Evolutionary conservation across 192 early-diverging fungal species (phyloP).

Genomic region (Dissophora globulifera): DNA sequence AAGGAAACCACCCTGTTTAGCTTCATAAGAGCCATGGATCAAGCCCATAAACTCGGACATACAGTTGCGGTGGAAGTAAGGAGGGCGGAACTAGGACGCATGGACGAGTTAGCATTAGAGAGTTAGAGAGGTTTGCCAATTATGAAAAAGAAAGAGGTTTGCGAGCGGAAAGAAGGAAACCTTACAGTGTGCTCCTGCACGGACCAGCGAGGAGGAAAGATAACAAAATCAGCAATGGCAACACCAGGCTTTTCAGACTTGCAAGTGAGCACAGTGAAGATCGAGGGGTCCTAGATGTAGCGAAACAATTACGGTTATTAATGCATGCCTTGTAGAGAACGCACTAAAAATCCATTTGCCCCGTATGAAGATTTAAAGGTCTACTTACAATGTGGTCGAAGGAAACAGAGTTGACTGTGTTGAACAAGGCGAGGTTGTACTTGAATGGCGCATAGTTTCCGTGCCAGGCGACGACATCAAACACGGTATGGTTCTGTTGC

Average conservation of each 20-base stretch:
- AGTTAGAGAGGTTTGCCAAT: no score
- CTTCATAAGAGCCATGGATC: slow-evolving; percentile 93
- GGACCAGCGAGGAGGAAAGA: slow-evolving; percentile 95
- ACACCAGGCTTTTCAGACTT: slow-evolving; percentile 87
- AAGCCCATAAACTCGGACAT: slow-evolving; percentile 99
- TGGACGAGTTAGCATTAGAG: background rate
- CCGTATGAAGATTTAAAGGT: no score
- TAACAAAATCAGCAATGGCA: slow-evolving; percentile 94
- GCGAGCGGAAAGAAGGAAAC: no score
- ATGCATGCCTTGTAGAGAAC: no score
- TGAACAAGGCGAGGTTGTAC: slow-evolving; percentile 88
- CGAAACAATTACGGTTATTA: no score
- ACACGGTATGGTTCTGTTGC: slow-evolving; percentile 84
- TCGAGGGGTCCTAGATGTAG: slow-evolving; percentile 84
- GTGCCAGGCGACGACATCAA: slow-evolving; percentile 98
- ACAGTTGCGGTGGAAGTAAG: slow-evolving; percentile 97
- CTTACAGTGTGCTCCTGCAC: slow-evolving; percentile 90
- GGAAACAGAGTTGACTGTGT: slow-evolving; percentile 86
- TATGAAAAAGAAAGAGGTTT: no score
- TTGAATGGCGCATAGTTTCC: slow-evolving; percentile 98
- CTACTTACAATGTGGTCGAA: slow-evolving; percentile 84
- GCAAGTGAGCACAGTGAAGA: slow-evolving; percentile 94
- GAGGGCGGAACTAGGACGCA: slow-evolving; percentile 80
- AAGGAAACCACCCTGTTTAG: slow-evolving; percentile 89
- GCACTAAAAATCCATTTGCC: no score